Percentiles rank a stretch among this genome's conserved stretches.
These are phyloP conservation scores for Parasitella parasitica DNA, from an alignment of 371 early-diverging fungal genomes.

Conservation along the genomic window DNA sequence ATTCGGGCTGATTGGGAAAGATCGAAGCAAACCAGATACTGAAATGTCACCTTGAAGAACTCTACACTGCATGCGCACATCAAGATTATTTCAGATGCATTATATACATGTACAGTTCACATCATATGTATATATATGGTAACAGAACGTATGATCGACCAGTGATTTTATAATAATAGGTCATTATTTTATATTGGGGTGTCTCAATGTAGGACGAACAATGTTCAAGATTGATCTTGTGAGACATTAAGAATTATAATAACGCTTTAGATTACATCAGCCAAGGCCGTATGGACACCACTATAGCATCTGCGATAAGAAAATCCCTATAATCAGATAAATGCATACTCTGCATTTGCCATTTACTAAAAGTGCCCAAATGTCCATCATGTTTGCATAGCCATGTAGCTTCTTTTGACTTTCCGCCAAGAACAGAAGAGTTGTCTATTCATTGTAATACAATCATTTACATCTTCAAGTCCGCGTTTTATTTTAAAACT, in stretches of 20 bases:
- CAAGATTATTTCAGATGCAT: neutral
- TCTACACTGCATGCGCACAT: neutral
- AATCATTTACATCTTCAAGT: neutral
- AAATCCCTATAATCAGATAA: no score
- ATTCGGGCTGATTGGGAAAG: no score
- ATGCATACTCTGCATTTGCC: neutral
- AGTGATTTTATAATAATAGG: slow-evolving; percentile 12
- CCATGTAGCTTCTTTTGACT: neutral
- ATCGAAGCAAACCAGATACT: no score
- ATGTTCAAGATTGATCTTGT: slow-evolving; percentile 18
- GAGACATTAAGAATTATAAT: slow-evolving; percentile 4
- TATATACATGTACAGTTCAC: neutral
- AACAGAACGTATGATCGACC: slow-evolving; percentile 12
- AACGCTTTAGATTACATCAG: no score
- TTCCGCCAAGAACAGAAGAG: slow-evolving; percentile 4
- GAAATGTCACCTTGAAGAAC: neutral
- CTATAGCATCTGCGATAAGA: no score
- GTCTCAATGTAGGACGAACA: slow-evolving; percentile 6
- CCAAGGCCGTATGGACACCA: no score
- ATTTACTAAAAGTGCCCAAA: neutral
- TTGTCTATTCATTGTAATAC: neutral
- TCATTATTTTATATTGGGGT: slow-evolving; percentile 1
- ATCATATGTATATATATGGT: neutral
- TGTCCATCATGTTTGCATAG: neutral
- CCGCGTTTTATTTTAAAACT: neutral